phyloP scores from a whole-genome alignment of 148 eudicot species.

The Chenopodium quinoa region DNA sequence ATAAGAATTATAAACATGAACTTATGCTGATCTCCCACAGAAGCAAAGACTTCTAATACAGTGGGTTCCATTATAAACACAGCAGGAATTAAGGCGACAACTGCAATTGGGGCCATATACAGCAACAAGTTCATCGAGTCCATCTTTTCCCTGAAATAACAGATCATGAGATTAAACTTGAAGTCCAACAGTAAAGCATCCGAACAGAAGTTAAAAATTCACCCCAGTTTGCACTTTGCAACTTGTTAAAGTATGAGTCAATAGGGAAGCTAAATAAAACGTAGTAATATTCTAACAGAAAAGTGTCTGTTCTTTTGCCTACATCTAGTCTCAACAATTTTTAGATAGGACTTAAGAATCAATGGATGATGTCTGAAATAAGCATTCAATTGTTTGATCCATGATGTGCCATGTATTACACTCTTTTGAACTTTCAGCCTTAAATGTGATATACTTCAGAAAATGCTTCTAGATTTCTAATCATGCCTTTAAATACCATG shows the following conservation, averaged over 20 bases:
- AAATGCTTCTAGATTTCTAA: not conserved
- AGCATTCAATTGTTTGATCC: not conserved
- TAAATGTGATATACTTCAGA: not conserved
- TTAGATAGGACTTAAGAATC: not conserved
- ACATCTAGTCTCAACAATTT: not conserved
- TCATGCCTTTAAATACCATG: not conserved
- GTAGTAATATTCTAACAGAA: not conserved
- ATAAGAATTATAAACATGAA: constrained; percentile 77
- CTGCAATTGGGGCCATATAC: constrained; percentile 93
- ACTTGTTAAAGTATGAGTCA: not conserved
- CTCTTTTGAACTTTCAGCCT: not conserved
- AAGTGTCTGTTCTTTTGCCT: not conserved
- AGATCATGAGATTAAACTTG: constrained; percentile 3
- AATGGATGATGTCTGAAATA: not conserved
- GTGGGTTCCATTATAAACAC: constrained; percentile 89
- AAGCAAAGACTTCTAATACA: constrained; percentile 52
- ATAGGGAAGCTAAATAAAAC: not conserved
- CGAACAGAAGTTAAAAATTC: not conserved
- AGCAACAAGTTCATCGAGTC: constrained; percentile 94
- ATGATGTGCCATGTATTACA: not conserved
- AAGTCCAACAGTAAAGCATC: not conserved
- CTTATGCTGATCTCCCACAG: constrained; percentile 59
- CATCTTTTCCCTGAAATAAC: constrained; percentile 73
- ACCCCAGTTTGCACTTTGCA: not conserved
- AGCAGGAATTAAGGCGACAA: constrained; percentile 76